phyloP scores from a whole-genome alignment of 1,139 yeast species.

The Yamadazyma jaroonii region DNA sequence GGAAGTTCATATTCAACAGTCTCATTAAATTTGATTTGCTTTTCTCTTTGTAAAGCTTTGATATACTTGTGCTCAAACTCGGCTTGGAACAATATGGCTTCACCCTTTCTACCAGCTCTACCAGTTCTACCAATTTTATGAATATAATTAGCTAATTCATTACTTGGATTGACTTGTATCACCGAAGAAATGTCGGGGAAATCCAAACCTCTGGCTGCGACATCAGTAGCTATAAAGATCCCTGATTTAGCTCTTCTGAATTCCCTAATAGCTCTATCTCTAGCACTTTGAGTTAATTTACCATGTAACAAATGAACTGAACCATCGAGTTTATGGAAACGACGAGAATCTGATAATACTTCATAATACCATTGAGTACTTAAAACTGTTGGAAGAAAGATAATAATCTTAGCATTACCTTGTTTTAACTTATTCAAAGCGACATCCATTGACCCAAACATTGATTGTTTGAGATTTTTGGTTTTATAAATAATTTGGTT shows the following conservation, averaged over 20 bases:
- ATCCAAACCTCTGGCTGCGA: constrained; percentile 96
- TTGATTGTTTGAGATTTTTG: constrained; percentile 44
- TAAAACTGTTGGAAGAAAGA: constrained; percentile 77
- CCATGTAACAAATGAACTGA: constrained; percentile 54
- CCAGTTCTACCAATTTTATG: constrained; percentile 98
- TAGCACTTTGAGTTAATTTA: constrained; percentile 59
- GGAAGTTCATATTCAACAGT: constrained; percentile 13
- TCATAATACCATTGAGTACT: constrained; percentile 50
- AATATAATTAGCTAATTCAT: constrained; percentile 72
- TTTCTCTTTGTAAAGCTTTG: constrained; percentile 37
- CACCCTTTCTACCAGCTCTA: constrained; percentile 83
- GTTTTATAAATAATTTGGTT: constrained; percentile 62
- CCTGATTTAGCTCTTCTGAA: constrained; percentile 55
- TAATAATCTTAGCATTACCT: constrained; percentile 56
- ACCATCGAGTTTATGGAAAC: constrained; percentile 5
- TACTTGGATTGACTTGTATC: constrained; percentile 73
- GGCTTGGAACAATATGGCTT: constrained; percentile 52
- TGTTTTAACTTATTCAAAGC: constrained; percentile 22
- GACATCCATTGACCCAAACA: constrained; percentile 48
- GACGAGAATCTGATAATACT: constrained; percentile 15
- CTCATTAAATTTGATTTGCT: constrained; percentile 50
- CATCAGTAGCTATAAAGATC: constrained; percentile 81
- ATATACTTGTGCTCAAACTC: constrained; percentile 47
- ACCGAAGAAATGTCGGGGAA: constrained; percentile 84
- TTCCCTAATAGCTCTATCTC: constrained; percentile 55